Percentiles rank a stretch among this genome's conserved stretches.
Conservation (phyloP, 441 rosid genomes). For the Euphorbia neoarborescens region DNA sequence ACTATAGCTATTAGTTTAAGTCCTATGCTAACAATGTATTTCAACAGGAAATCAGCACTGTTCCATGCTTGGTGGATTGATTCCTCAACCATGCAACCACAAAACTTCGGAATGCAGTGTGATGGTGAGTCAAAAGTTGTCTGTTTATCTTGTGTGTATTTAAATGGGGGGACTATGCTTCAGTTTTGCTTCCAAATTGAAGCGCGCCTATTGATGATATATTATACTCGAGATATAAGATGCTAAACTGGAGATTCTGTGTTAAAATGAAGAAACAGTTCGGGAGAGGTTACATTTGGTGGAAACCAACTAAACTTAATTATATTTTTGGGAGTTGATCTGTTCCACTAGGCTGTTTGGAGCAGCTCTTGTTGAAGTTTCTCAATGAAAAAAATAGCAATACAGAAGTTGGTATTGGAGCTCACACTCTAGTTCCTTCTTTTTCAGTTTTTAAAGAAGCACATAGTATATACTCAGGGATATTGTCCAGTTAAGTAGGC, state of each 20-base stretch:
- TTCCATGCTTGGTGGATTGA: conserved; percentile 24
- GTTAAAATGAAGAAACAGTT: background rate
- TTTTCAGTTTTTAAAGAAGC: background rate
- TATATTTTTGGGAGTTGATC: background rate
- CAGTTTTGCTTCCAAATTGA: background rate
- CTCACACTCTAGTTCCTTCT: background rate
- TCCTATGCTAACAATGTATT: background rate
- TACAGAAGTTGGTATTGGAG: background rate
- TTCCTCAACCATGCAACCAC: conserved; percentile 19
- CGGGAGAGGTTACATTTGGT: background rate
- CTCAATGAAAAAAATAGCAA: background rate
- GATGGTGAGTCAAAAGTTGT: conserved; percentile 31
- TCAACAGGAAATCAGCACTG: conserved; percentile 28
- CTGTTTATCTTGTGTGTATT: background rate
- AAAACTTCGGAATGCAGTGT: conserved; percentile 9
- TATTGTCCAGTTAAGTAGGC: background rate
- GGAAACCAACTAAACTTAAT: background rate
- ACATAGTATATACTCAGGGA: background rate
- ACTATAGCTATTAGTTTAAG: background rate
- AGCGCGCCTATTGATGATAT: background rate
- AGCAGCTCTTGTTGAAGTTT: background rate
- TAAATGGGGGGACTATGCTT: background rate
- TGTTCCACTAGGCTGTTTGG: background rate
- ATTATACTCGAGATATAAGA: background rate
- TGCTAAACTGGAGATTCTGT: background rate